Conservation (phyloP, 257 asterid species). For the Nicotiana attenuata region DNA sequence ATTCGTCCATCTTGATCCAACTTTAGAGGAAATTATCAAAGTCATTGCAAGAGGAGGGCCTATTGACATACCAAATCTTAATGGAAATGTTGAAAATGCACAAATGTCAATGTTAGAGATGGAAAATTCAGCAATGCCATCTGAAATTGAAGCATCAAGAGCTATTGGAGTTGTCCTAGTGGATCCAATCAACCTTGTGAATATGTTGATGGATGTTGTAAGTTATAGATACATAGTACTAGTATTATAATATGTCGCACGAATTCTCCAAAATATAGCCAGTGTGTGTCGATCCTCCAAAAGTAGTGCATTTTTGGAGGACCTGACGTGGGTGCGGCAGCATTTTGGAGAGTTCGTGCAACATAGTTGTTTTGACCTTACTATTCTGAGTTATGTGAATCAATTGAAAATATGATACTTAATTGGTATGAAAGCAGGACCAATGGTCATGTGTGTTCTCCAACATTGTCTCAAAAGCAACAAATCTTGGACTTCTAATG, state of each 20-base stretch:
- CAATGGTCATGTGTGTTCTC: constrained; percentile 46
- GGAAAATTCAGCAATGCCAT: not conserved
- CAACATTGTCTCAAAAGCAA: constrained; percentile 42
- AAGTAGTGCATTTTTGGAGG: not conserved
- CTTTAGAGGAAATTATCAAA: constrained; percentile 42
- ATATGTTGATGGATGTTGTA: constrained; percentile 53
- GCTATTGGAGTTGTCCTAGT: constrained; percentile 38
- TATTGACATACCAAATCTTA: constrained; percentile 24
- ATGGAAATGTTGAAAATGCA: constrained; percentile 3
- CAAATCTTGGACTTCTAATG: constrained; percentile 31
- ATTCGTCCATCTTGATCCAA: constrained; percentile 33
- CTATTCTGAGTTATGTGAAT: not conserved
- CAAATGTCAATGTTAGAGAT: not conserved
- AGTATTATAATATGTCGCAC: not conserved
- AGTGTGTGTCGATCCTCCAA: not conserved
- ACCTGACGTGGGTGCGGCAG: not conserved
- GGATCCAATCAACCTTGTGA: constrained; percentile 29
- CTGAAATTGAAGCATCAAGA: constrained; percentile 34
- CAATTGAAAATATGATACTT: not conserved
- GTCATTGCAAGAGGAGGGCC: constrained; percentile 26
- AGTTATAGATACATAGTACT: not conserved
- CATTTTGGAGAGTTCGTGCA: not conserved
- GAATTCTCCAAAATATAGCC: not conserved
- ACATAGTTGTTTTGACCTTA: not conserved
- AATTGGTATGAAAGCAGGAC: constrained; percentile 24